Evolutionary conservation across 768 basidiomycete species (phyloP).

Genomic region (Serendipita sp.): DNA sequence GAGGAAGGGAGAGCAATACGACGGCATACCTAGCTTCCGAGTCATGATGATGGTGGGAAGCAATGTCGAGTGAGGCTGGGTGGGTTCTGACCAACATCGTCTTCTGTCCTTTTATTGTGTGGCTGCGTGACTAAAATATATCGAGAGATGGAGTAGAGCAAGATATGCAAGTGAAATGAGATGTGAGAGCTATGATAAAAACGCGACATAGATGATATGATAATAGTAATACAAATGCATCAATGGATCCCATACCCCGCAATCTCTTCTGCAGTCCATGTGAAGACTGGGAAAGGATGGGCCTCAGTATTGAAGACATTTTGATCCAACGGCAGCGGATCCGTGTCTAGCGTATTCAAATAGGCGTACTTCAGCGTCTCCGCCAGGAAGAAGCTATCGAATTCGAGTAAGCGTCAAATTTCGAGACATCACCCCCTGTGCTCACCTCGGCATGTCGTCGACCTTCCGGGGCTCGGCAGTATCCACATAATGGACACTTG

Average conservation of each 20-base stretch:
- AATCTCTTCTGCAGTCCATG: conserved; percentile 7
- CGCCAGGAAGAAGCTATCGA: conserved; percentile 14
- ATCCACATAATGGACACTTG: conserved; percentile 12
- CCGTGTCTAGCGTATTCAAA: conserved; percentile 9
- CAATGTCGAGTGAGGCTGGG: too few relatives aligned
- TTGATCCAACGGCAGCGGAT: conserved; percentile 10
- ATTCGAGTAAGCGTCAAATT: not conserved
- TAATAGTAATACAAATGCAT: too few relatives aligned
- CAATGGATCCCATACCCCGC: not conserved
- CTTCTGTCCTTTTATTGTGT: too few relatives aligned
- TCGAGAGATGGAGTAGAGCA: too few relatives aligned
- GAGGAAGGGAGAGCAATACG: not conserved
- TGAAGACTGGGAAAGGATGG: conserved; percentile 15
- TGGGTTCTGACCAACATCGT: too few relatives aligned
- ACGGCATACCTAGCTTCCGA: not conserved
- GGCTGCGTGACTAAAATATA: too few relatives aligned
- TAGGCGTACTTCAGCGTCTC: conserved; percentile 16
- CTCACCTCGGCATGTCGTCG: conserved; percentile 14
- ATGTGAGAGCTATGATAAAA: too few relatives aligned
- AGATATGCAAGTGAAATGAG: too few relatives aligned
- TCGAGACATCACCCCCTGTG: not conserved
- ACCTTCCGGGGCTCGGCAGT: not conserved
- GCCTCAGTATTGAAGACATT: conserved; percentile 16
- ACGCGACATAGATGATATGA: too few relatives aligned
- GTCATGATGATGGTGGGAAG: not conserved